Evolutionary conservation across 805 yeast species (phyloP).

Genomic region (Lipomyces spencermartinsiae): DNA sequence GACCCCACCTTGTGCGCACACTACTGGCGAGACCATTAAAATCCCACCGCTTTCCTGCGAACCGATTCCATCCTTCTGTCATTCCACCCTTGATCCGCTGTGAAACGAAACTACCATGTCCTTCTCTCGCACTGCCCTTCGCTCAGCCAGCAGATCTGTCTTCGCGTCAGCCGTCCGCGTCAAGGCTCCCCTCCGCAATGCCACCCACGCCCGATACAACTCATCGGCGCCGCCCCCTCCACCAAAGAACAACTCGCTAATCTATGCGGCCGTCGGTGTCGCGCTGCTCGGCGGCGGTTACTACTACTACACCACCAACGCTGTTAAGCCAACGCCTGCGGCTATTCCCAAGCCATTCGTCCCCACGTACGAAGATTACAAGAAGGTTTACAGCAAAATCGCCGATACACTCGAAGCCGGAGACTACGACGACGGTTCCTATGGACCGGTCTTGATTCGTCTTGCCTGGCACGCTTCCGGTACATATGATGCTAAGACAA

Average conservation of each 20-base stretch:
- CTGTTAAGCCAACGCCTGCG: conserved; percentile 43
- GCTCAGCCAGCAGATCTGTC: conserved; percentile 15
- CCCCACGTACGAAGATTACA: conserved; percentile 61
- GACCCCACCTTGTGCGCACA: background rate
- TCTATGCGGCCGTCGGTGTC: conserved; percentile 19
- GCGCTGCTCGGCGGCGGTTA: conserved; percentile 42
- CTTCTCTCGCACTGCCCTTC: conserved; percentile 17
- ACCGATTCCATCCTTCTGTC: background rate
- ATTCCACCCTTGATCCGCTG: background rate
- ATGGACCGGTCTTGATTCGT: conserved; percentile 78
- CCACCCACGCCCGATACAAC: conserved; percentile 20
- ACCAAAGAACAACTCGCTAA: conserved; percentile 18
- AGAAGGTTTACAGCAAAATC: conserved; percentile 58
- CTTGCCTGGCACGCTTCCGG: conserved; percentile 89
- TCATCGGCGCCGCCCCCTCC: conserved; percentile 13
- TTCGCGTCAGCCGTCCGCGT: conserved; percentile 14
- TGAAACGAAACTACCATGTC: conserved; percentile 13
- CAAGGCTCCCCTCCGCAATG: conserved; percentile 3
- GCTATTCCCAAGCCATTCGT: conserved; percentile 42
- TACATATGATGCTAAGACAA: conserved; percentile 65
- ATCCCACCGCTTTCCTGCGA: background rate
- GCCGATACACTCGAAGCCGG: conserved; percentile 49
- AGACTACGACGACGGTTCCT: conserved; percentile 68
- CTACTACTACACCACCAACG: conserved; percentile 45
- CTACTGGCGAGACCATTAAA: background rate